phyloP scores from a whole-genome alignment of 208 protist species.

The Leishmania tarentolae region DNA sequence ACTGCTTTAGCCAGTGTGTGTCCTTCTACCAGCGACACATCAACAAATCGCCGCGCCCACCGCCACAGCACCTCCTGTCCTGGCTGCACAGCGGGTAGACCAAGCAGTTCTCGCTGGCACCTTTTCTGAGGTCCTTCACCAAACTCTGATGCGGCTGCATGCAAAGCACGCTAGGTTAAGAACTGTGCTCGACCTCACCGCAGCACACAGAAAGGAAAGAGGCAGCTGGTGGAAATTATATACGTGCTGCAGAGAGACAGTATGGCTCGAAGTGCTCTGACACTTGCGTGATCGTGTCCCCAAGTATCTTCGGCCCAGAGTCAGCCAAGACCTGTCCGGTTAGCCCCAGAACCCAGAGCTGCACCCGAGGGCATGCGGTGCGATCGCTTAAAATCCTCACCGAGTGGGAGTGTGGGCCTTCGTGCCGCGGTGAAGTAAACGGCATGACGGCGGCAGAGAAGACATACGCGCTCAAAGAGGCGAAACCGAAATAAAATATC shows the following conservation, averaged over 20 bases:
- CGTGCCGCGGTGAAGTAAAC: slow-evolving; percentile 34
- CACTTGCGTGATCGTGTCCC: background rate
- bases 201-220: background rate
- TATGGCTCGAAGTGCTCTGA: background rate
- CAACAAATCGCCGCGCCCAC: background rate
- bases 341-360: background rate
- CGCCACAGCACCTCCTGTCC: background rate
- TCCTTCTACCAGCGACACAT: background rate
- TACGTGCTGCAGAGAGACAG: background rate
- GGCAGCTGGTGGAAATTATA: background rate
- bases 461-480: slow-evolving; percentile 56
- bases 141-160: background rate
- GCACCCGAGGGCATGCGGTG: no score
- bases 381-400: background rate
- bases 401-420: no score
- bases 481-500: slow-evolving; percentile 30
- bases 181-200: background rate
- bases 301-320: background rate
- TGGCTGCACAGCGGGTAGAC: background rate
- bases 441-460: slow-evolving; percentile 68
- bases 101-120: no score
- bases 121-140: background rate
- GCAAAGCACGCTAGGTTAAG: no score
- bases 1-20: background rate
- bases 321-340: background rate